phyloP scores from a whole-genome alignment of 2,329 filamentous ascomycete species.

The Aureobasidium sp. region DNA sequence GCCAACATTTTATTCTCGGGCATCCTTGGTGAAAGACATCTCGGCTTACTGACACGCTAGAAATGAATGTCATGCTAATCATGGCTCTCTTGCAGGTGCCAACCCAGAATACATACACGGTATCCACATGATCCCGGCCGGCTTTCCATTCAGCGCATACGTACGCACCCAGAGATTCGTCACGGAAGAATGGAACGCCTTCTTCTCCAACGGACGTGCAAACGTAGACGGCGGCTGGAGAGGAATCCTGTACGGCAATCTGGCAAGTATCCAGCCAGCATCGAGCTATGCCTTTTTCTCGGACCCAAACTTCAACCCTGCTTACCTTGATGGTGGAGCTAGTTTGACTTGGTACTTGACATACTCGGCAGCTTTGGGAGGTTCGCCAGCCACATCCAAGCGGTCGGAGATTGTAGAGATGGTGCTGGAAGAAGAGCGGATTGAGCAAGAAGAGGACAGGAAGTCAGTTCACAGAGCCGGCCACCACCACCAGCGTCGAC shows the following conservation, averaged over 20 bases:
- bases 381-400: conserved; percentile 10
- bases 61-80: background rate
- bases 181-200: conserved; percentile 71
- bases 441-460: background rate
- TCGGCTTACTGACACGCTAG: too few relatives aligned
- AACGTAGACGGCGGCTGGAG: conserved; percentile 74
- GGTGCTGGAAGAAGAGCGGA: background rate
- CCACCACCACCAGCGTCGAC: background rate
- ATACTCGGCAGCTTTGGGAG: conserved; percentile 61
- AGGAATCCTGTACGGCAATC: conserved; percentile 75
- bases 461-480: background rate
- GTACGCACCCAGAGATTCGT: conserved; percentile 66
- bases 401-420: background rate
- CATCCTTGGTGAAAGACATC: too few relatives aligned
- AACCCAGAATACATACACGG: conserved; percentile 43
- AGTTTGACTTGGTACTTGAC: conserved; percentile 80
- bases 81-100: conserved; percentile 39
- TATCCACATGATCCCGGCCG: conserved; percentile 75
- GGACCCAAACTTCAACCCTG: conserved; percentile 55
- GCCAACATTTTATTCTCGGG: too few relatives aligned
- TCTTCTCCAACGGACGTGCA: conserved; percentile 63
- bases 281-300: conserved; percentile 71
- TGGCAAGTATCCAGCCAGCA: conserved; percentile 66
- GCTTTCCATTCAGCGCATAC: conserved; percentile 57
- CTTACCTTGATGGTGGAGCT: conserved; percentile 74